Conservation (phyloP, 2,329 filamentous ascomycete species). For the Penicillium crustosum region DNA sequence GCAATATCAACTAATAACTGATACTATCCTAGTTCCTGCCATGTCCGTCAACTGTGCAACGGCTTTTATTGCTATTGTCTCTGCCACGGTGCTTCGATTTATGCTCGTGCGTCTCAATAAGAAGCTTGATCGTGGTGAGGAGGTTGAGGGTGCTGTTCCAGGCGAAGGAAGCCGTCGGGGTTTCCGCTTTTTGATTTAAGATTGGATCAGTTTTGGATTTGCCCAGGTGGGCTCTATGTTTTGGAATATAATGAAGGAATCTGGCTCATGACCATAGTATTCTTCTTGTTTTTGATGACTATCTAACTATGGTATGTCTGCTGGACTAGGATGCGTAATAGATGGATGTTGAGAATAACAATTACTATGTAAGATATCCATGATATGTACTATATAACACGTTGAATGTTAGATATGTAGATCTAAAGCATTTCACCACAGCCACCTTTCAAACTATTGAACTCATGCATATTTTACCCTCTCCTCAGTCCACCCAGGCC, state of each 20-base stretch:
- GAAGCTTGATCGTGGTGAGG: conserved; percentile 65
- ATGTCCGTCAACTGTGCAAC: conserved; percentile 69
- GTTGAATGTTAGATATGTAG: not conserved
- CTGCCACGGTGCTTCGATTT: conserved; percentile 62
- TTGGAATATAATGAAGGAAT: too few relatives aligned
- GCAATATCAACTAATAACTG: conserved; percentile 8
- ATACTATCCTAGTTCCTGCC: conserved; percentile 50
- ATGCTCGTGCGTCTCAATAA: conserved; percentile 66
- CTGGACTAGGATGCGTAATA: not conserved
- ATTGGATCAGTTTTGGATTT: not conserved
- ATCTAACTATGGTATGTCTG: not conserved
- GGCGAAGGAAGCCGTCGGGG: conserved; percentile 59
- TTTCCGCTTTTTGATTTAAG: conserved; percentile 64
- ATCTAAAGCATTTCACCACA: not conserved
- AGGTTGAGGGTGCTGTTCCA: conserved; percentile 55
- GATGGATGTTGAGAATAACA: not conserved
- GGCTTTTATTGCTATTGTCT: conserved; percentile 61
- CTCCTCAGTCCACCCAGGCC: conserved; percentile 52
- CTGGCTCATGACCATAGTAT: not conserved
- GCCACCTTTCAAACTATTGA: too few relatives aligned
- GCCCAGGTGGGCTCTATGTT: not conserved
- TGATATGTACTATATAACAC: not conserved
- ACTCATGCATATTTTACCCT: conserved; percentile 38
- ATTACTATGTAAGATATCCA: not conserved
- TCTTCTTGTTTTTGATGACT: not conserved